Evolutionary conservation across 2,329 filamentous ascomycete species (phyloP).

Genomic region (Didymella segeticola): DNA sequence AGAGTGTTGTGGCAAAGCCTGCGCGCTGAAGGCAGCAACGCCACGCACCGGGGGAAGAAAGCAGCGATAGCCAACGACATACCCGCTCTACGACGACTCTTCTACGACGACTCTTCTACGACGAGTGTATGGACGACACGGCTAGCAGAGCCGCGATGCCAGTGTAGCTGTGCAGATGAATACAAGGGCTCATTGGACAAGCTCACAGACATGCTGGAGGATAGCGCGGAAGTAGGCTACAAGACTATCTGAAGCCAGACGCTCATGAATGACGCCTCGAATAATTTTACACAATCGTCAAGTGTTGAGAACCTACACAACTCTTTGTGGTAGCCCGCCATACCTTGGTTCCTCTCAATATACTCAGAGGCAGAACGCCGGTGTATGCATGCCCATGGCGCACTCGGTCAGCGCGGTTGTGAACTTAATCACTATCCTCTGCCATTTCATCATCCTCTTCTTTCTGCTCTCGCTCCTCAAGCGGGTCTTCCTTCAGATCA

Average conservation of each 20-base stretch:
- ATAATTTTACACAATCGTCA: background rate
- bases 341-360: background rate
- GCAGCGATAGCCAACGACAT: background rate
- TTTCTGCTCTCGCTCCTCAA: slow-evolving; percentile 55
- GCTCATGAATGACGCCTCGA: background rate
- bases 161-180: background rate
- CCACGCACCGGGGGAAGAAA: background rate
- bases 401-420: background rate
- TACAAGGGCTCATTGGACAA: background rate
- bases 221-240: background rate
- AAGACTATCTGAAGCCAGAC: background rate
- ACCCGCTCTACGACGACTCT: background rate
- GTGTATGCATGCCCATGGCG: slow-evolving; percentile 32
- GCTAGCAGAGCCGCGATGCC: background rate
- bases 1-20: slow-evolving; percentile 33
- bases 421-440: slow-evolving; percentile 54
- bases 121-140: no score
- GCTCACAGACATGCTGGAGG: background rate
- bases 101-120: background rate
- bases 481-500: slow-evolving; percentile 52
- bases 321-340: background rate
- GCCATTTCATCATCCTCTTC: slow-evolving; percentile 56
- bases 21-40: slow-evolving; percentile 32
- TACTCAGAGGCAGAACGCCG: slow-evolving; percentile 30
- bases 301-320: background rate